A percentile compares a stretch with the other conserved stretches of the same genome.
Evolutionary conservation across 73 alveolate species (phyloP).

Genomic region (Durusdinium trenchii): DNA sequence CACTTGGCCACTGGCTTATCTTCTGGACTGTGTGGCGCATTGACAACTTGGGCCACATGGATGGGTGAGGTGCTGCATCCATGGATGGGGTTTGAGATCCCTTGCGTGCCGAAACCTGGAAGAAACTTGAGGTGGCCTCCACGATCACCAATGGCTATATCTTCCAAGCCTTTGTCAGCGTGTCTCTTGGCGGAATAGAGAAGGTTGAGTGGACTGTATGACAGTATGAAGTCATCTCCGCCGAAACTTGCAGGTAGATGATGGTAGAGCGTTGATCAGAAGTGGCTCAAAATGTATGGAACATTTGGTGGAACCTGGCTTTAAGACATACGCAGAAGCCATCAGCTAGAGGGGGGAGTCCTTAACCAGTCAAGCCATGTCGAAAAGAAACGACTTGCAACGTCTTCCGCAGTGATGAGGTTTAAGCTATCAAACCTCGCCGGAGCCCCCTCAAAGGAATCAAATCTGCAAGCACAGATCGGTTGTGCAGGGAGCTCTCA

Average conservation of each 20-base stretch:
- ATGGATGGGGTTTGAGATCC: not conserved
- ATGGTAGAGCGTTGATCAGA: too few species aligned
- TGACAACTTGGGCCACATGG: slow-evolving; percentile 94
- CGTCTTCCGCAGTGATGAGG: too few species aligned
- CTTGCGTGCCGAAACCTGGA: not conserved
- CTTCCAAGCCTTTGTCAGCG: slow-evolving; percentile 89
- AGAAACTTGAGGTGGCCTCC: slow-evolving; percentile 11
- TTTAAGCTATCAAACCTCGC: too few species aligned
- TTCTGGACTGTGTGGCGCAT: slow-evolving; percentile 70
- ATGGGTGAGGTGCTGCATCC: slow-evolving; percentile 51
- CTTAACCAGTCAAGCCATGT: too few species aligned
- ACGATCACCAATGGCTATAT: slow-evolving; percentile 60
- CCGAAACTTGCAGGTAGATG: too few species aligned
- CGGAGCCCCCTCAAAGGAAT: too few species aligned
- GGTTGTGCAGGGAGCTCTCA: not conserved
- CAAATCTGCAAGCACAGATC: not conserved
- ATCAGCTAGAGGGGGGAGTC: too few species aligned
- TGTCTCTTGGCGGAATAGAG: slow-evolving; percentile 22
- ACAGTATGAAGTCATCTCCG: not conserved
- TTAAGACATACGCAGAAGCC: too few species aligned
- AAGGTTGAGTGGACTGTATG: not conserved
- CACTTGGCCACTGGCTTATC: slow-evolving; percentile 90
- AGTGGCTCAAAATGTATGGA: too few species aligned
- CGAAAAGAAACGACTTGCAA: too few species aligned
- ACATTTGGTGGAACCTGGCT: too few species aligned